Percentiles rank a stretch among this genome's conserved stretches.
phyloP scores from a whole-genome alignment of 164 flowering plant genomes.

The Vitis riparia region DNA sequence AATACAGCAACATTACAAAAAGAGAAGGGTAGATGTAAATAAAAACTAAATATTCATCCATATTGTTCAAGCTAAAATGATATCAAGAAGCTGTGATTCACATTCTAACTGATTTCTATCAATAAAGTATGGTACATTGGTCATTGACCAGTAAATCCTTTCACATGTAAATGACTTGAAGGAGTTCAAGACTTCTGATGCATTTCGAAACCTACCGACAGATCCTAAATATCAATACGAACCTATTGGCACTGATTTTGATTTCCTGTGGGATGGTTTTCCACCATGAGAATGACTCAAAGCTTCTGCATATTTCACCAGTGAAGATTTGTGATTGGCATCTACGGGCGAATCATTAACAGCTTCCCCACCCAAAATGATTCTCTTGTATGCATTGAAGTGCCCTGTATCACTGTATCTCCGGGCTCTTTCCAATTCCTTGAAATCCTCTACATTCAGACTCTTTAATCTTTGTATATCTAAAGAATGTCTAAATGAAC shows the following conservation, averaged over 20 bases:
- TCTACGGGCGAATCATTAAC: slow-evolving; percentile 19
- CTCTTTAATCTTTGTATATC: slow-evolving; percentile 36
- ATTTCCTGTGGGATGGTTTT: slow-evolving; percentile 22
- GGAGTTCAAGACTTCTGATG: too few relatives aligned
- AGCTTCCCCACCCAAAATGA: slow-evolving; percentile 22
- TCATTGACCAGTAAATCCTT: too few relatives aligned
- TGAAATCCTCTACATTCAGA: slow-evolving; percentile 22
- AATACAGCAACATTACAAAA: too few relatives aligned
- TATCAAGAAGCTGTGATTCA: too few relatives aligned
- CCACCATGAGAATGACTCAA: slow-evolving; percentile 35
- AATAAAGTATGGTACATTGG: too few relatives aligned
- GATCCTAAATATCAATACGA: slow-evolving; percentile 9
- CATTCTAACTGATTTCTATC: too few relatives aligned
- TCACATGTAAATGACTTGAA: too few relatives aligned
- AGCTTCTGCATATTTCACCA: slow-evolving; percentile 67
- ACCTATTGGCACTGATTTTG: slow-evolving; percentile 22
- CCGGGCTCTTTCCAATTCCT: slow-evolving; percentile 6
- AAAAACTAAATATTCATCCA: too few relatives aligned
- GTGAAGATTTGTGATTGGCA: slow-evolving; percentile 33
- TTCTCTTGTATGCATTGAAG: slow-evolving; percentile 15
- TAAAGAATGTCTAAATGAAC: slow-evolving; percentile 29
- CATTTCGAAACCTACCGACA: too few relatives aligned
- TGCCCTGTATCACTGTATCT: slow-evolving; percentile 37
- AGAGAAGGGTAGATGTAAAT: too few relatives aligned
- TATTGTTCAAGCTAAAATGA: too few relatives aligned